Conservation (phyloP, 495 filamentous ascomycete species). For the Terfezia claveryi region DNA sequence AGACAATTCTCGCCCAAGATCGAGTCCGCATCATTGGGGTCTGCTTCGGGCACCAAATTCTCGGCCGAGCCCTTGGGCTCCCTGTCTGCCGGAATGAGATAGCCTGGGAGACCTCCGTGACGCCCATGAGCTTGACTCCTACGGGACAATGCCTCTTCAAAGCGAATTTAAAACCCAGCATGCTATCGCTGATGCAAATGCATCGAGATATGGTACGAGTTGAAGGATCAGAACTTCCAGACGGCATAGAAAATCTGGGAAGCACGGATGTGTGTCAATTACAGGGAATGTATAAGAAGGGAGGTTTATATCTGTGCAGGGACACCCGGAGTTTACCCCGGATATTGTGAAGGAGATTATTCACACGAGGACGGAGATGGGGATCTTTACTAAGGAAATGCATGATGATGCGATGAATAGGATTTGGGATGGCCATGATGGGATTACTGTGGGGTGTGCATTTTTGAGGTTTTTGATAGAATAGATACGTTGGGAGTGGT, state of each 20-base stretch:
- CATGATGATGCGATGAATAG: conserved; percentile 44
- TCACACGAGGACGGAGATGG: conserved; percentile 31
- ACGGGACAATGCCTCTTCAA: conserved; percentile 55
- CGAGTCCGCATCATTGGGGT: conserved; percentile 50
- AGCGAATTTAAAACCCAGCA: conserved; percentile 40
- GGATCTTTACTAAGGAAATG: conserved; percentile 42
- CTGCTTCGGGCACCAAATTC: conserved; percentile 84
- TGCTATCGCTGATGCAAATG: conserved; percentile 37
- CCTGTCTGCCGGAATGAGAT: conserved; percentile 40
- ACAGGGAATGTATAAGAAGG: conserved; percentile 58
- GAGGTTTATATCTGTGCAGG: conserved; percentile 58
- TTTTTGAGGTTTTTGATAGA: conserved; percentile 60
- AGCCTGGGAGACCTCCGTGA: conserved; percentile 70
- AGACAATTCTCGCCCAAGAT: conserved; percentile 30
- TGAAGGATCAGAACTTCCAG: conserved; percentile 25
- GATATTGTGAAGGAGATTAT: conserved; percentile 55
- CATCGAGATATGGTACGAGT: conserved; percentile 58
- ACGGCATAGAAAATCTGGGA: conserved; percentile 39
- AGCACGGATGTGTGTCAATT: conserved; percentile 43
- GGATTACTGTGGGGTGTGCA: conserved; percentile 39
- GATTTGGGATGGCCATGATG: conserved; percentile 49
- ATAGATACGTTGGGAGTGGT: conserved; percentile 1
- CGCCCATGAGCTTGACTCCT: conserved; percentile 42
- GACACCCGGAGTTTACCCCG: conserved; percentile 71
- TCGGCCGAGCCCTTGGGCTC: conserved; percentile 50